phyloP scores from a whole-genome alignment of 495 filamentous ascomycete species.

The Penicillium angulare region DNA sequence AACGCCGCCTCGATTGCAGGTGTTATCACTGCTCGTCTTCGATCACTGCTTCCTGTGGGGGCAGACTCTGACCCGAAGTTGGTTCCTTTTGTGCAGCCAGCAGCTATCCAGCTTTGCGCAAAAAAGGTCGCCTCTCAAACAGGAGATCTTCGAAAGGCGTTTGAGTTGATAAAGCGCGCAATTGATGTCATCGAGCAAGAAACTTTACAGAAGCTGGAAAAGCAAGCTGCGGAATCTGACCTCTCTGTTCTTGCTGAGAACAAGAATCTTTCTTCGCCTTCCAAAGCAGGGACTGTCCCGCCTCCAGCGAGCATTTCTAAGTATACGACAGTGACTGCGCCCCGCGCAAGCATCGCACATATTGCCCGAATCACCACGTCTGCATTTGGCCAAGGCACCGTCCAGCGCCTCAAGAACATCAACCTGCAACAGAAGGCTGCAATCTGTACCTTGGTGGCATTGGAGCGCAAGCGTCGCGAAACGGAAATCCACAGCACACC shows the following conservation, averaged over 20 bases:
- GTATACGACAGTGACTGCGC: constrained; percentile 71
- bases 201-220: constrained; percentile 51
- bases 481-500: constrained; percentile 49
- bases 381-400: constrained; percentile 80
- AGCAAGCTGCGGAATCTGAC: constrained; percentile 34
- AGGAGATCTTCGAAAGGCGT: constrained; percentile 91
- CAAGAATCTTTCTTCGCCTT: constrained; percentile 64
- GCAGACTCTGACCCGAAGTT: constrained; percentile 53
- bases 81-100: constrained; percentile 87
- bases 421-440: constrained; percentile 97
- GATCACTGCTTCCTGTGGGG: constrained; percentile 58
- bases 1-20: constrained; percentile 82
- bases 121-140: constrained; percentile 93
- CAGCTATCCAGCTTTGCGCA: constrained; percentile 87
- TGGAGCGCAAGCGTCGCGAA: constrained; percentile 60
- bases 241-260: constrained; percentile 65
- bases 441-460: constrained; percentile 78
- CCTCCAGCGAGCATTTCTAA: constrained; percentile 45
- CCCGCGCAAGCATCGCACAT: constrained; percentile 84
- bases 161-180: constrained; percentile 86
- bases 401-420: constrained; percentile 76
- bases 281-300: constrained; percentile 18
- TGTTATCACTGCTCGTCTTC: constrained; percentile 81
- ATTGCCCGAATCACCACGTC: constrained; percentile 85
- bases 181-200: constrained; percentile 89